A percentile compares a stretch with the other conserved stretches of the same genome.
These are phyloP conservation scores for Didymella keratinophila DNA, from an alignment of 2,329 filamentous ascomycete species.

Conservation along the genomic window DNA sequence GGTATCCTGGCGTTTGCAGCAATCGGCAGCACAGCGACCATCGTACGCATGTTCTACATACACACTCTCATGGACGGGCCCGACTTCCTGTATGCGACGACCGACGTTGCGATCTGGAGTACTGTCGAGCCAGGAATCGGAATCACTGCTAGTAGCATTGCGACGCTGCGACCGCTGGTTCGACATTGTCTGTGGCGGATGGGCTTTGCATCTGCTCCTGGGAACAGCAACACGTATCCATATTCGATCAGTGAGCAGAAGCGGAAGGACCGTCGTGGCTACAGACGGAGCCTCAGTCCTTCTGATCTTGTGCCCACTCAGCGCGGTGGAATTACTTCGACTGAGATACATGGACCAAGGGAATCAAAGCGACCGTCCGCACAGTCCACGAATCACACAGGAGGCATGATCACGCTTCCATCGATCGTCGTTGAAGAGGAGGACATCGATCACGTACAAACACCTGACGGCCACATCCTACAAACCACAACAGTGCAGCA, in stretches of 20 bases:
- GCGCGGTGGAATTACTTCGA: conserved; percentile 18
- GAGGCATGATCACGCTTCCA: conserved; percentile 11
- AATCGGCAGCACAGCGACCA: conserved; percentile 60
- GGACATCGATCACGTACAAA: conserved; percentile 2
- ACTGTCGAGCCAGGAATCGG: conserved; percentile 45
- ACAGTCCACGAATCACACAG: background rate
- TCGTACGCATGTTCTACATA: conserved; percentile 56
- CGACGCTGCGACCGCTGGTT: conserved; percentile 59
- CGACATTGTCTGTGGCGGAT: conserved; percentile 38
- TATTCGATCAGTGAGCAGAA: conserved; percentile 17
- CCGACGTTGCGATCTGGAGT: conserved; percentile 52
- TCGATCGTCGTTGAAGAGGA: conserved; percentile 15
- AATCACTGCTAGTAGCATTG: conserved; percentile 58
- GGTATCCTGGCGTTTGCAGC: conserved; percentile 55
- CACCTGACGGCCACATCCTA: conserved; percentile 23
- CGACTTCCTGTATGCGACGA: conserved; percentile 54
- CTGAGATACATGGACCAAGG: conserved; percentile 24
- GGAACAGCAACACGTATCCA: conserved; percentile 21
- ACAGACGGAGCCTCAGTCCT: conserved; percentile 30
- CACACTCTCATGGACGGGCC: conserved; percentile 48
- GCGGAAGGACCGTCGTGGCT: conserved; percentile 28
- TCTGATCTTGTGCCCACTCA: conserved; percentile 31
- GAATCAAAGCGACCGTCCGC: background rate
- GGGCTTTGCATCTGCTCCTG: conserved; percentile 31
- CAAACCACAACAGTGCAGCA: conserved; percentile 32